These are phyloP conservation scores for Boletus tylopilopsis DNA, from an alignment of 768 basidiomycete species.

Conservation along the genomic window DNA sequence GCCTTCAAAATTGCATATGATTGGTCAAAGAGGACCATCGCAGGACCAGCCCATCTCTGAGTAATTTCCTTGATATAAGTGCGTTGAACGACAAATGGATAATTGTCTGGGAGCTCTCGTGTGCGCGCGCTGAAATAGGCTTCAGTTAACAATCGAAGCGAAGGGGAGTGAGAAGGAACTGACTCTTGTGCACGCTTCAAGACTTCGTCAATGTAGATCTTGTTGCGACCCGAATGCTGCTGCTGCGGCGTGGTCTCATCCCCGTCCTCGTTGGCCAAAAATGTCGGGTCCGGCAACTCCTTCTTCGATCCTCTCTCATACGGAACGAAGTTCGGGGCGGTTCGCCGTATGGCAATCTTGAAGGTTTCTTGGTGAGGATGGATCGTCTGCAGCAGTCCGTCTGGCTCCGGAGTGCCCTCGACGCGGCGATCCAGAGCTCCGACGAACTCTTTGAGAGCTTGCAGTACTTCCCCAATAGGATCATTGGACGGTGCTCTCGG, in stretches of 20 bases:
- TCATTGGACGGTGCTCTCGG: conserved; percentile 55
- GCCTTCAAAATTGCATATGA: conserved; percentile 36
- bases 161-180: conserved; percentile 10
- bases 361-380: conserved; percentile 48
- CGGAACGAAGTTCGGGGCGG: conserved; percentile 58
- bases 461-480: conserved; percentile 53
- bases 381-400: conserved; percentile 56
- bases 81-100: conserved; percentile 58
- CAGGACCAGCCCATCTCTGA: conserved; percentile 46
- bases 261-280: conserved; percentile 41
- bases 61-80: conserved; percentile 45
- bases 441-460: conserved; percentile 44
- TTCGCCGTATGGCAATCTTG: conserved; percentile 42
- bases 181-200: conserved; percentile 44
- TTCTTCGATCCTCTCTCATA: conserved; percentile 28
- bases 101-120: conserved; percentile 65
- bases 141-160: neutral
- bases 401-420: conserved; percentile 48
- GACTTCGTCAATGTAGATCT: conserved; percentile 54
- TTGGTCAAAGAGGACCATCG: conserved; percentile 40
- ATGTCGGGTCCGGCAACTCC: conserved; percentile 18
- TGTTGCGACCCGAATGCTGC: neutral
- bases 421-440: conserved; percentile 42
- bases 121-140: conserved; percentile 51
- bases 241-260: too few relatives aligned